Evolutionary conservation across 805 yeast genomes (phyloP), one percentile per base, ranked within the genome.

Genomic region (Vanderwaltozyma verrucispora): DNA sequence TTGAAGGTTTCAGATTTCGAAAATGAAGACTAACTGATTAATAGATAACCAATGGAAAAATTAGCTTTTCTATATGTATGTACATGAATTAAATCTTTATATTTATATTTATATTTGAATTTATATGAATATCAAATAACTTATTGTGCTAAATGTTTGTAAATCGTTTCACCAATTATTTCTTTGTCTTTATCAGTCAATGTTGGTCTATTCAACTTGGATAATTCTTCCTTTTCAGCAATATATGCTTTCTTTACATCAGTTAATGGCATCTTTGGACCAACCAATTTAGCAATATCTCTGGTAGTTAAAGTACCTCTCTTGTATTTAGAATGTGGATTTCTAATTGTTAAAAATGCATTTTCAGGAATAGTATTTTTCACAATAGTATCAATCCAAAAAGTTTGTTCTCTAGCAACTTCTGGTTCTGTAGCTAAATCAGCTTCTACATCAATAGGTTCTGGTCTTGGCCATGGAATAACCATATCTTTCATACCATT

Each of bases 381-480:
- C 17, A 77, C 75, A 6, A 84, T 61, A 15, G 83, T 71, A 40
- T 77, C 78, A 16, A 82, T 79, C 60, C 75, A 80, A 59, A 68
- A 82, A 4, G 96, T 77, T 56, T 86, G 80, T 49, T 76, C 83
- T 43, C 77, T 72, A 2, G 74, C 86, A 2, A 64, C 60, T 9
- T 66, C 73, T 21, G 72, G 69, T 5, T 60, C 55, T 1, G 94
- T 83, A 3, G 78, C 73, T 45, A 74, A 65, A 23, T 54, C 62
- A 35, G 77, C 78, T 44, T 72, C 73, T 0, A 59, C 46, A 7
- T 54, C 47, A 17, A 57, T 56, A 5, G 44, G 45, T 25, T 68
- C 75, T 2, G 92, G 88, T 48, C 74, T 71, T 28, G 96, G 96
- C 94, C 95, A 89, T 37, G 96, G 96, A 35, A 88, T 77, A 18